Conservation (phyloP, 2,329 filamentous ascomycete genomes). For the Aspergillus sojae region DNA sequence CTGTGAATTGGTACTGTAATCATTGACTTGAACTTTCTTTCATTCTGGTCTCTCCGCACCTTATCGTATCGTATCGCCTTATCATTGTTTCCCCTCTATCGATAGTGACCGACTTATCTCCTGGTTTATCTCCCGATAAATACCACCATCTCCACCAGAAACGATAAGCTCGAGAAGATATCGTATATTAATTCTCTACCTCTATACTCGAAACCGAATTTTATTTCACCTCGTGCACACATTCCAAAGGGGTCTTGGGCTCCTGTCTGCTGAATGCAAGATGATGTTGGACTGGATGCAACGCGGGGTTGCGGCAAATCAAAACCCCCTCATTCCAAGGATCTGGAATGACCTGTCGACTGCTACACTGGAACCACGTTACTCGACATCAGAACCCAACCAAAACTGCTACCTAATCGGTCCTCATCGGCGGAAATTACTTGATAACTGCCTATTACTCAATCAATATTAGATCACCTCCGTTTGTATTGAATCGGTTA, state of each 20-base stretch:
- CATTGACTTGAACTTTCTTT: neutral
- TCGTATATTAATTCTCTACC: neutral
- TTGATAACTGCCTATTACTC: neutral
- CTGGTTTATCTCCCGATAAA: neutral
- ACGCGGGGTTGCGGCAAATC: neutral
- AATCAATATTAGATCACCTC: neutral
- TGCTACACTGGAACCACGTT: neutral
- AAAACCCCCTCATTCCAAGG: neutral
- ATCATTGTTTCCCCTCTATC: conserved; percentile 6
- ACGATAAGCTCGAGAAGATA: neutral
- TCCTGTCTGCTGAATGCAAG: neutral
- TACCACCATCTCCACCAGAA: neutral
- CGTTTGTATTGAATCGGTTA: too few relatives aligned
- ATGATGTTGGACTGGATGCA: neutral
- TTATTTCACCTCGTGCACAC: too few relatives aligned
- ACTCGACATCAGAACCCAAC: neutral
- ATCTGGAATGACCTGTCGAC: neutral
- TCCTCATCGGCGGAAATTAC: neutral
- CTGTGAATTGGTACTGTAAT: conserved; percentile 11
- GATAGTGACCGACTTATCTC: neutral
- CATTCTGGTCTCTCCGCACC: conserved; percentile 28
- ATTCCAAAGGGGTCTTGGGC: neutral
- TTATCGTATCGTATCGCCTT: conserved; percentile 21
- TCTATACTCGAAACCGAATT: too few relatives aligned
- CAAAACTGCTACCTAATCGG: neutral